A percentile compares a stretch with the other conserved stretches of the same genome.
Conservation (phyloP, 1,284 basidiomycete species). For the Salmacisia buchloeana region DNA sequence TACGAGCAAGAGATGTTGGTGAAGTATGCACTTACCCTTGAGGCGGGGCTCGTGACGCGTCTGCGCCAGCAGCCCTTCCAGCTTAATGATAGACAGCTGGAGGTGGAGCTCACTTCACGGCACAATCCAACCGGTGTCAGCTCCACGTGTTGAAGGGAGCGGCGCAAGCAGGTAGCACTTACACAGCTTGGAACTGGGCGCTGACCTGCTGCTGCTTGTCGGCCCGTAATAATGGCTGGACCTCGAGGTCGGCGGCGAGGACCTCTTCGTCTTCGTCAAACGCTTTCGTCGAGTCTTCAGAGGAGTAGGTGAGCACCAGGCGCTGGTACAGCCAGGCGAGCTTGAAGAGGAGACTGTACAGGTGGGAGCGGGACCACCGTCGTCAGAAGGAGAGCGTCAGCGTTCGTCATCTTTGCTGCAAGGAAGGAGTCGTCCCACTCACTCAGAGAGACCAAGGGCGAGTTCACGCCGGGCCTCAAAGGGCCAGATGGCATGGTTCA, state of each 20-base stretch:
- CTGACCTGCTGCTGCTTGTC: slow-evolving; percentile 13
- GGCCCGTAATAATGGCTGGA: slow-evolving; percentile 23
- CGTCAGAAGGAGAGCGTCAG: background rate
- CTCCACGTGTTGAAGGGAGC: background rate
- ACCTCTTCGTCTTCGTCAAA: slow-evolving; percentile 11
- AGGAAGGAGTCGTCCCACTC: slow-evolving; percentile 43
- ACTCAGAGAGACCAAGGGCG: slow-evolving; percentile 78
- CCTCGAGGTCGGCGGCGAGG: slow-evolving; percentile 14
- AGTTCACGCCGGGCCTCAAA: slow-evolving; percentile 84
- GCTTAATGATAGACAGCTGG: slow-evolving; percentile 76
- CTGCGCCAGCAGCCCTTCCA: slow-evolving; percentile 64
- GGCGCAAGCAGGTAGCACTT: background rate
- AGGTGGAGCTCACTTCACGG: slow-evolving; percentile 69
- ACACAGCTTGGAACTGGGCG: slow-evolving; percentile 33
- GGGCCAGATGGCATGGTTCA: slow-evolving; percentile 90
- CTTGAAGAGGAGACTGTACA: slow-evolving; percentile 34
- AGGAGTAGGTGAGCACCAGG: slow-evolving; percentile 39
- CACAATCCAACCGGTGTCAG: background rate
- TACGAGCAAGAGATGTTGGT: background rate
- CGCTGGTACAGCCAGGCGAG: slow-evolving; percentile 43
- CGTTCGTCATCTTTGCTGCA: no score
- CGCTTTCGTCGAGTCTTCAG: slow-evolving; percentile 6
- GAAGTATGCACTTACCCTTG: slow-evolving; percentile 59
- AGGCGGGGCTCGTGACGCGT: slow-evolving; percentile 87
- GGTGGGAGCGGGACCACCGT: background rate